These are phyloP conservation scores for Biancaea sappan DNA, from an alignment of 306 rosid species.

Conservation along the genomic window DNA sequence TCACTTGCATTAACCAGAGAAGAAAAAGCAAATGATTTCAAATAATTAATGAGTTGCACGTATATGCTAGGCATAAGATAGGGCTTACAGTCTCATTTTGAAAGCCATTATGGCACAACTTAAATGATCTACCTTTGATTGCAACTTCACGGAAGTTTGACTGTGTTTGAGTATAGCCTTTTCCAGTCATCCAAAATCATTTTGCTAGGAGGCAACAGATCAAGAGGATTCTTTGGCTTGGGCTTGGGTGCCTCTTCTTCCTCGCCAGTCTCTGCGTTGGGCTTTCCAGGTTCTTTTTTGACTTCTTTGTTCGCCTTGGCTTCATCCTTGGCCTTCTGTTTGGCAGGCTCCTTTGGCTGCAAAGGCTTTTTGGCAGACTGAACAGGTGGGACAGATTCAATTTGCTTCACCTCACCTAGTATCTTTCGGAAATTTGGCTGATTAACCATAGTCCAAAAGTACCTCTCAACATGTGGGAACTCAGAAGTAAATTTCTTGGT, in stretches of 20 bases:
- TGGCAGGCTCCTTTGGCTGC: slow-evolving; percentile 49
- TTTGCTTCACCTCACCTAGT: slow-evolving; percentile 63
- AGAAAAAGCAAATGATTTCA: not conserved
- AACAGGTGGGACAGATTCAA: slow-evolving; percentile 47
- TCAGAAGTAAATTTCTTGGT: slow-evolving; percentile 62
- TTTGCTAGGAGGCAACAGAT: slow-evolving; percentile 65
- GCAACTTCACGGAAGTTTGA: slow-evolving; percentile 79
- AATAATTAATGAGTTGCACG: not conserved
- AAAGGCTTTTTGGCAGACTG: slow-evolving; percentile 54
- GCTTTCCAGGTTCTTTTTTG: slow-evolving; percentile 28
- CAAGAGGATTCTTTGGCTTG: slow-evolving; percentile 65
- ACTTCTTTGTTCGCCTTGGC: slow-evolving; percentile 48
- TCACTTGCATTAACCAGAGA: not conserved
- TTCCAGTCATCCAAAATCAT: slow-evolving; percentile 79
- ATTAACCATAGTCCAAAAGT: slow-evolving; percentile 75
- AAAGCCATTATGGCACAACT: not conserved
- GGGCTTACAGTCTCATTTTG: not conserved
- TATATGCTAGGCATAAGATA: not conserved
- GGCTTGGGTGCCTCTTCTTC: slow-evolving; percentile 67
- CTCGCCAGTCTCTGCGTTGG: slow-evolving; percentile 44
- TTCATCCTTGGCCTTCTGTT: slow-evolving; percentile 49
- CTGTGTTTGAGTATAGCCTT: slow-evolving; percentile 65
- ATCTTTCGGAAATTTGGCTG: slow-evolving; percentile 62
- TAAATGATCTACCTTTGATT: slow-evolving; percentile 49
- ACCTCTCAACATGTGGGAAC: slow-evolving; percentile 72